Evolutionary conservation across 768 basidiomycete species (phyloP).

Genomic region (Leccinum subgranulosum): DNA sequence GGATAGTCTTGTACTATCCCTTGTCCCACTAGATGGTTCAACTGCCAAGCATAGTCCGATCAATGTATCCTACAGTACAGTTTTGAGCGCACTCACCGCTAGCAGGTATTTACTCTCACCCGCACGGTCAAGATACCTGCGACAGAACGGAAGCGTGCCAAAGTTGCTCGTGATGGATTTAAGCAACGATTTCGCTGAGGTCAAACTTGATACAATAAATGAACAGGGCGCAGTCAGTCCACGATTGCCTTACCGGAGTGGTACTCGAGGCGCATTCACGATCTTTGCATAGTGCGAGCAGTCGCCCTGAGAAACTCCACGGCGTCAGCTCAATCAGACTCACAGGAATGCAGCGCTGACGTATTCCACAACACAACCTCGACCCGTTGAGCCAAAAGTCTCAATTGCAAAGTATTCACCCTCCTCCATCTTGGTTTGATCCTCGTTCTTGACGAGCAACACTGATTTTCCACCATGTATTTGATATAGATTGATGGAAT

Average conservation of each 20-base stretch:
- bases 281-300: slow-evolving; percentile 90
- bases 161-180: slow-evolving; percentile 90
- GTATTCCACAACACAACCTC: slow-evolving; percentile 81
- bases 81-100: slow-evolving; percentile 51
- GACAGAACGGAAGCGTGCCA: slow-evolving; percentile 92
- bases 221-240: neutral
- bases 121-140: slow-evolving; percentile 87
- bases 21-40: slow-evolving; percentile 86
- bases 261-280: slow-evolving; percentile 65
- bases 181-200: slow-evolving; percentile 80
- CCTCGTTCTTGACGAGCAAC: slow-evolving; percentile 82
- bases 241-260: slow-evolving; percentile 57
- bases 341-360: slow-evolving; percentile 37
- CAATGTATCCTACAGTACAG: neutral
- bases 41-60: slow-evolving; percentile 38
- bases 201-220: slow-evolving; percentile 50
- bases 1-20: slow-evolving; percentile 92
- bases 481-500: slow-evolving; percentile 85
- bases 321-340: neutral
- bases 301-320: slow-evolving; percentile 58
- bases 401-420: slow-evolving; percentile 99
- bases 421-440: slow-evolving; percentile 97
- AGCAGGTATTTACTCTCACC: slow-evolving; percentile 94
- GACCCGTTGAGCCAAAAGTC: slow-evolving; percentile 97
- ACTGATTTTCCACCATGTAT: slow-evolving; percentile 96